Evolutionary conservation across 768 basidiomycete genomes (phyloP).

Genomic region (Udeniomyces megalosporus): DNA sequence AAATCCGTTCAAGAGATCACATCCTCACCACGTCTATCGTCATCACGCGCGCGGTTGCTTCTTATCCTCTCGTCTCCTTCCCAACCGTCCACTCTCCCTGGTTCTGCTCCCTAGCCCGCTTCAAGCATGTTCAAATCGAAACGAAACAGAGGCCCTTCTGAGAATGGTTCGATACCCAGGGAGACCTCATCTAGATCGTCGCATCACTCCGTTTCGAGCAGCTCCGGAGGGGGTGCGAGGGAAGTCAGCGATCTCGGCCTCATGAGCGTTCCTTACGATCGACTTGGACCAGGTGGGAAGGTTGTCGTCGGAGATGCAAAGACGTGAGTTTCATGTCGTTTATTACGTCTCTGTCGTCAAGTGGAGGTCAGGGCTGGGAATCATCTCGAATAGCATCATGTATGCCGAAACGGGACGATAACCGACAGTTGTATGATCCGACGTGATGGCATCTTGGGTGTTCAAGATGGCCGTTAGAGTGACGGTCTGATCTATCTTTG

Average conservation of each 20-base stretch:
- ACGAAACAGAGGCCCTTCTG: not conserved
- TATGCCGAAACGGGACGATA: no score
- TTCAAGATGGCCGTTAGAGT: no score
- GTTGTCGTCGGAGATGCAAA: not conserved
- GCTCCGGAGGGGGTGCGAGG: not conserved
- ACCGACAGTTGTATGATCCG: no score
- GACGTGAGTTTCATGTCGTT: not conserved
- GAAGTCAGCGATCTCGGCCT: slow-evolving; percentile 9
- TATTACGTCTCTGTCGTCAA: no score
- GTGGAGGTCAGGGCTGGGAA: not conserved
- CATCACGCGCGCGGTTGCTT: not conserved
- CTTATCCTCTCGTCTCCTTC: not conserved
- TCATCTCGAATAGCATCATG: no score
- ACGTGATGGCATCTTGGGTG: no score
- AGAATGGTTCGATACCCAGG: no score
- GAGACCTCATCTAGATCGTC: not conserved
- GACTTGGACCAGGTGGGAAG: slow-evolving; percentile 1
- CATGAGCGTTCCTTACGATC: slow-evolving; percentile 16
- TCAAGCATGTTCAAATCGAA: slow-evolving; percentile 14
- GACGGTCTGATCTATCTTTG: no score
- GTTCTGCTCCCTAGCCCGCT: not conserved
- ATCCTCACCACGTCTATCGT: not conserved
- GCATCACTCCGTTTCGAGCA: not conserved
- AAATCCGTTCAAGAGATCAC: not conserved
- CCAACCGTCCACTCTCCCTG: no score